Base-by-base conservation (phyloP, 768 basidiomycete species). In the Solioccasus polychromus region DNA sequence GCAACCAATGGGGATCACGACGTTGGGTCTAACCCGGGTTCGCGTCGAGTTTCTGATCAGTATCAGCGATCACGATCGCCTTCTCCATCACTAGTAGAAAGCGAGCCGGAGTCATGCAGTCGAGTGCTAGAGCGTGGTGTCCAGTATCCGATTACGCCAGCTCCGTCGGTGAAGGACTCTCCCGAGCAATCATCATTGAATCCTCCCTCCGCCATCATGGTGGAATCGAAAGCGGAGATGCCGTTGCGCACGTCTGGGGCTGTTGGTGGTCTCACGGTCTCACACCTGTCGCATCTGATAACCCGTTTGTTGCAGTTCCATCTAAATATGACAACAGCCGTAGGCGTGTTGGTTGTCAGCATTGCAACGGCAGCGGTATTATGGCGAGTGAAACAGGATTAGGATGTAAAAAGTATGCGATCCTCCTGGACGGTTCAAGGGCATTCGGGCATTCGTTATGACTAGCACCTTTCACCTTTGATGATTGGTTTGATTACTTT, bases 311-410 rank as follows among this genome's bases (percentile, higher is more conserved):
- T 60, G 41, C 62, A 62, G 63, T 55, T 63, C 23, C 60, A 61
- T 19, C 24, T 67, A 25, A 50, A 61, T 48, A 37, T 68, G 53
- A 80, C 53, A 45, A 74, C 83, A 2, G 83, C 80, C 5, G 64
- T 84, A 3, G 84, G 84, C 5, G 78, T 87, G 8, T 60, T 86
- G 15, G 73, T 88, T 4, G 63, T 88, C 23, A 73, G 81, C 39
- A 76, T 85, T 8, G 83, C 82, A 4, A 83, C 86, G 3, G 83
- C 78, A 11, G 85, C 84, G 7, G 85, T 88, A 39, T 66, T 85
- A 55, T 87, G 84, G 83, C 75, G 82, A 51, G 80, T 85, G 23
- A 80, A 79, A 49, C 69, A 71, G 26, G 72, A 74, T 23, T 66
- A 58, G 41, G 53, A 45, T 30, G 19, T 10, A 44, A 50, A 6